Evolutionary conservation across 2,329 filamentous ascomycete species (phyloP), one percentile per base, ranked within the genome.

Genomic region (Hypoxylon sp.): DNA sequence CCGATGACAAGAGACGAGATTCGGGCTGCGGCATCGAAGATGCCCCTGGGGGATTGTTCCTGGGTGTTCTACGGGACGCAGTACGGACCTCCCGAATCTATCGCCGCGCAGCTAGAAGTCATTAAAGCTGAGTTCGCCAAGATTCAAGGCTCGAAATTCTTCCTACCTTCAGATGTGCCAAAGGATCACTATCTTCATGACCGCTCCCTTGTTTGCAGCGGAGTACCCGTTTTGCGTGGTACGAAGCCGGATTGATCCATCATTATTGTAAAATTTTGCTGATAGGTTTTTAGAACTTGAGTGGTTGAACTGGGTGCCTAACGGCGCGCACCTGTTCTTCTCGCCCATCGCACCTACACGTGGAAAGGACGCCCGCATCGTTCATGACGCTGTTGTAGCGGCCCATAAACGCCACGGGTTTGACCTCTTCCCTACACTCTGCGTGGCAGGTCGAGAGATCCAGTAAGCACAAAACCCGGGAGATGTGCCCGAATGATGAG

Each of bases 21-120:
- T 26, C 68, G 68, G 22, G 49, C 68, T 4, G 72, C 72, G 2
- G 79, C 79, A 2, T 68, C 71, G 24, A 73, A 77, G 48, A 75
- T 82, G 6, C 70, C 72, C 1, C 73, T 83, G 0, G 80, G 80
- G n/a, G 75, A 75, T 37, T 77, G 74, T 55, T 72, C 79, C 1
- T 85, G 82, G 82, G 79, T 81, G 54, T 84, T 84, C 72, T 84
- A 84, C 68, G 81, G 82, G 15, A 80, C 81, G 19, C 75, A 79
- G 32, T 80, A 82, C 68, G 77, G 77, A 3, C 68, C 74, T 1
- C 53, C 65, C 3, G 65, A 70, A 46, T 69, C 73, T 22, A 74
- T 78, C 26, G 61, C 69, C 2, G 69, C 72, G n/a, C 75, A 78
- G 56, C 73, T 78, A 20, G 72, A 73, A 4, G 72, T 79, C 8